Evolutionary conservation across 1,284 basidiomycete species (phyloP).

Genomic region (Microbotryum lychnidis-dioicae): DNA sequence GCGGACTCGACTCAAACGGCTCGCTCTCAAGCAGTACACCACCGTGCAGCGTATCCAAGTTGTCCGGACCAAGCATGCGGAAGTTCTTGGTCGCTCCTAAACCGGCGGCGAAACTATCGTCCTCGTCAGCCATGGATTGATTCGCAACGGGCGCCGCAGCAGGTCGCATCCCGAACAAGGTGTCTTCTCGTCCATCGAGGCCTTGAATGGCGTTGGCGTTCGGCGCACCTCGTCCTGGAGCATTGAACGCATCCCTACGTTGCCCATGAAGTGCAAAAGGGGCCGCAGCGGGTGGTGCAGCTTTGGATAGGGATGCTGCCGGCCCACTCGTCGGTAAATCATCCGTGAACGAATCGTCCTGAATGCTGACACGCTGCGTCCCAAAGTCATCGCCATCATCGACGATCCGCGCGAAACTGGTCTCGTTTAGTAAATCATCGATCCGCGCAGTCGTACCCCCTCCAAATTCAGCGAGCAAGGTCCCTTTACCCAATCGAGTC

Average conservation of each 20-base stretch:
- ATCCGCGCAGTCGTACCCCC: constrained; percentile 39
- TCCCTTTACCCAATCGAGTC: too few species aligned
- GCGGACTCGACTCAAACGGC: constrained; percentile 28
- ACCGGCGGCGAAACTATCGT: constrained; percentile 8
- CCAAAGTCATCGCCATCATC: constrained; percentile 19
- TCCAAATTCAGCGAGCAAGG: constrained; percentile 38
- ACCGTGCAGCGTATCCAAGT: constrained; percentile 34
- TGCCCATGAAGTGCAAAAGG: not conserved
- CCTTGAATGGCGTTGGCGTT: too few species aligned
- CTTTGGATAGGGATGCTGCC: too few species aligned
- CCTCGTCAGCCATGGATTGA: constrained; percentile 4
- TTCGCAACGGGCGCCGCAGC: not conserved
- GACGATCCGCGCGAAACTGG: constrained; percentile 19
- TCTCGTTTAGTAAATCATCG: constrained; percentile 20
- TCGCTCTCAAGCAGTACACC: constrained; percentile 31
- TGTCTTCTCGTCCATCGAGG: constrained; percentile 29
- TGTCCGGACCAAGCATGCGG: constrained; percentile 25
- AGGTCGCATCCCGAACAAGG: constrained; percentile 25
- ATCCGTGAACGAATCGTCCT: not conserved
- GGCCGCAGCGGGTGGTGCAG: too few species aligned
- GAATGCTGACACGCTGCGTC: too few species aligned
- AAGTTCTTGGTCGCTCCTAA: constrained; percentile 16
- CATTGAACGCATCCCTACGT: constrained; percentile 2
- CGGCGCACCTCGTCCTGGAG: not conserved
- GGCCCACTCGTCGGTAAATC: not conserved